Base-by-base conservation (phyloP, 352 stramenopile species). In the Pythium phragmiticola region DNA sequence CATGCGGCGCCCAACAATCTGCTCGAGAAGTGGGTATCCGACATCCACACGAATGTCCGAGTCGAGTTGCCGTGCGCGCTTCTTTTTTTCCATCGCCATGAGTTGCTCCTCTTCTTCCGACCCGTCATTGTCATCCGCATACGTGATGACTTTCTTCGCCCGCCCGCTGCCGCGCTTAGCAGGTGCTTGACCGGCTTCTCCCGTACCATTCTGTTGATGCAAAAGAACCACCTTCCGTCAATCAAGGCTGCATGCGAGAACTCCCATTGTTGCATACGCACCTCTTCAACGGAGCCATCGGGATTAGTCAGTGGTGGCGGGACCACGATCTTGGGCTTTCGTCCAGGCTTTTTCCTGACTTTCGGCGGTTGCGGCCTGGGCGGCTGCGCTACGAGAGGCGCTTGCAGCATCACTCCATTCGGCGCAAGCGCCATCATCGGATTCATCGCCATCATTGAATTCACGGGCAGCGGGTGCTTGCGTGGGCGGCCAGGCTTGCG, bases 1-100 rank as follows among this genome's bases (percentile, higher is more conserved):
- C 43, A 93, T 83, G 2, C 88, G 85, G 28, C 88, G 84, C 34
- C 88, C 88, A 4, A 94, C 79, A 65, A 96, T 92, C 60, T 91
- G 79, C 49, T 95, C 88, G 43, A 96, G 62, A 37, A 83, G 64
- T 5, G 83, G 86, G 41, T 91, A 90, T 3, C 74, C 76, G 34
- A 77, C 73, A 46, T 90, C 80, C 39, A 69, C 50, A 17, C 54
- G 52, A 30, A 68, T 53, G 41, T 94, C 83, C 28, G 89, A 90
- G 59, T 94, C 86, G 14, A 94, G 66, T 62, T 92, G 84, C 3
- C 87, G 80, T n/a, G 86, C 83, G 4, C 77, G 75, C 13, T 79
- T 77, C 54, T 88, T 88, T 55, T 92, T 92, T 41, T 92, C 79
- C 16, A 59, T 72, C 11, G 75, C 66, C 2, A 84, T 54, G 5